Evolutionary conservation across 139 green algal species (phyloP).

Genomic region (Chlamydomonas sphaeroides): DNA sequence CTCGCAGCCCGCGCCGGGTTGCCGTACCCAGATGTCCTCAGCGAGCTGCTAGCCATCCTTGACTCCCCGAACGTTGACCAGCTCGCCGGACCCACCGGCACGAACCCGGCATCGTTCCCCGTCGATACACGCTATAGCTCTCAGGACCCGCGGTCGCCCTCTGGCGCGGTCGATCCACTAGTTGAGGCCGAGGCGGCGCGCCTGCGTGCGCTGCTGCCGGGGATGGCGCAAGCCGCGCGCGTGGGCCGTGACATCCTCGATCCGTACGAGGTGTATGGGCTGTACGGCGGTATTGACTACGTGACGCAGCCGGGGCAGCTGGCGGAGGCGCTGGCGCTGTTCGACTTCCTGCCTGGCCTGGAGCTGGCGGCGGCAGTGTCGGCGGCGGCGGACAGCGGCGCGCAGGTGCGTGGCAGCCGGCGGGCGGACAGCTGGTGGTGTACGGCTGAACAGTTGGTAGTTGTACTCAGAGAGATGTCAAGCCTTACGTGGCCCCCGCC

Average conservation of each 20-base stretch:
- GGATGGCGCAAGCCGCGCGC: not conserved
- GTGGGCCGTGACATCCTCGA: constrained; percentile 43
- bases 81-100: not conserved
- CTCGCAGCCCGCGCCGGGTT: not conserved
- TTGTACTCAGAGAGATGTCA: too few relatives aligned
- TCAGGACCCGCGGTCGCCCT: too few relatives aligned
- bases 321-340: constrained; percentile 17
- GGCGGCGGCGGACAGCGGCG: not conserved
- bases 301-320: constrained; percentile 17
- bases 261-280: constrained; percentile 31
- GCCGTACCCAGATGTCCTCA: constrained; percentile 5
- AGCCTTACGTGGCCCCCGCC: too few relatives aligned
- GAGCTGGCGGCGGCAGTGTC: constrained; percentile 15
- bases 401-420: constrained; percentile 25
- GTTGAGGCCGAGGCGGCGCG: not conserved
- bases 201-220: constrained; percentile 11
- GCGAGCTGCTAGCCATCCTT: not conserved
- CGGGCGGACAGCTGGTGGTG: not conserved
- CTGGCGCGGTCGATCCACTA: too few relatives aligned
- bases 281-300: constrained; percentile 35
- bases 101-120: not conserved
- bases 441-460: too few relatives aligned
- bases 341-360: constrained; percentile 30
- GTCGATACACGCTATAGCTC: too few relatives aligned
- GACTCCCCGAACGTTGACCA: not conserved